phyloP scores from a whole-genome alignment of 1,284 basidiomycete genomes.

The Fomitopsis pinicola region DNA sequence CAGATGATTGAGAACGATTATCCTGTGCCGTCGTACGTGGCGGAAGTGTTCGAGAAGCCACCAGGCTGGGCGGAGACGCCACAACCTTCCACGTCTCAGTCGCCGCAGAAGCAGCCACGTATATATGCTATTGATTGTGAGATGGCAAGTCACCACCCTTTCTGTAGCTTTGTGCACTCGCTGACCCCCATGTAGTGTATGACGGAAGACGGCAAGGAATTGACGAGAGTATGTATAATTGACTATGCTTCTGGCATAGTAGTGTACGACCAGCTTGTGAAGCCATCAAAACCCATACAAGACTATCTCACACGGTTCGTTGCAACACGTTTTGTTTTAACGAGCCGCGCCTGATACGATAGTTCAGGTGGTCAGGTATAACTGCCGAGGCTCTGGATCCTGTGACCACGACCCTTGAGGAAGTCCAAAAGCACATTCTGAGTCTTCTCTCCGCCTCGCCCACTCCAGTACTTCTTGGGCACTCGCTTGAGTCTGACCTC shows the following conservation, averaged over 20 bases:
- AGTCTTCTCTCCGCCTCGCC: slow-evolving; percentile 45
- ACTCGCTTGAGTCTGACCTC: slow-evolving; percentile 90
- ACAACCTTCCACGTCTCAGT: slow-evolving; percentile 24
- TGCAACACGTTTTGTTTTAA: neutral
- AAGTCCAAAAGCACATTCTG: slow-evolving; percentile 73
- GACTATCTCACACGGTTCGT: slow-evolving; percentile 84
- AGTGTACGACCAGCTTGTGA: slow-evolving; percentile 84
- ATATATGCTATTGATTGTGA: slow-evolving; percentile 86
- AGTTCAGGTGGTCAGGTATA: slow-evolving; percentile 81
- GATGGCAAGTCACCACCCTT: slow-evolving; percentile 59
- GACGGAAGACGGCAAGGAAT: slow-evolving; percentile 83
- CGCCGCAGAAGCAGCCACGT: slow-evolving; percentile 27
- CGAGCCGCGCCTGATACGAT: neutral
- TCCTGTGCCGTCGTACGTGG: slow-evolving; percentile 76
- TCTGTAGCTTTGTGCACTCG: neutral
- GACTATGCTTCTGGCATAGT: slow-evolving; percentile 69
- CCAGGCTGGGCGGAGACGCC: slow-evolving; percentile 77
- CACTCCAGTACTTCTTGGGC: slow-evolving; percentile 86
- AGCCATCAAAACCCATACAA: slow-evolving; percentile 73
- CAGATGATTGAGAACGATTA: slow-evolving; percentile 93
- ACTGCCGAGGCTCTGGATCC: slow-evolving; percentile 65
- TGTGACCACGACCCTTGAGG: slow-evolving; percentile 70
- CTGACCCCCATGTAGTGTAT: slow-evolving; percentile 51
- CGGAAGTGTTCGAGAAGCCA: slow-evolving; percentile 60
- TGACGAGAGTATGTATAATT: slow-evolving; percentile 81